These are phyloP conservation scores for Maudiozyma pseudohumilis DNA, from an alignment of 805 yeast species.

Conservation along the genomic window DNA sequence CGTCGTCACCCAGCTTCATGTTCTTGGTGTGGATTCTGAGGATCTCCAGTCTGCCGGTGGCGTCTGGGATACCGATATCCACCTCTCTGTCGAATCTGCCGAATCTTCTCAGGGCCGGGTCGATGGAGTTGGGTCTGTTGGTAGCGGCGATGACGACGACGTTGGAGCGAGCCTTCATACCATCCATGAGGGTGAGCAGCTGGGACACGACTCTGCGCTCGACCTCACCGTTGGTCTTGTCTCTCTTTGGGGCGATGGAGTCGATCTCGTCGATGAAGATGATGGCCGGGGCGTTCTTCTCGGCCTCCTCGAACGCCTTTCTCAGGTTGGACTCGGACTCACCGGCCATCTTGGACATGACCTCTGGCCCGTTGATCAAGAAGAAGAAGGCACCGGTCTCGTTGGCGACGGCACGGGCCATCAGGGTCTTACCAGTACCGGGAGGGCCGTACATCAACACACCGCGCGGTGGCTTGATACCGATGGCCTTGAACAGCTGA, in stretches of 20 bases:
- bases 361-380: constrained; percentile 97
- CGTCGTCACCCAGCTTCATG: constrained; percentile 93
- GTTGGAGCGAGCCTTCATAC: constrained; percentile 99
- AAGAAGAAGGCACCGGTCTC: constrained; percentile 99
- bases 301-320: constrained; percentile 98
- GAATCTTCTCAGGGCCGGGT: constrained; percentile 75
- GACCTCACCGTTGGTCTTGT: constrained; percentile 98
- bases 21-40: constrained; percentile 96
- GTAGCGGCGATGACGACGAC: constrained; percentile 98
- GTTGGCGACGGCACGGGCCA: constrained; percentile 99
- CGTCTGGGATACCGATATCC: constrained; percentile 94
- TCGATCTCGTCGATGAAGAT: constrained; percentile 98
- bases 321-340: constrained; percentile 95
- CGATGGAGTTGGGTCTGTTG: constrained; percentile 64
- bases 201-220: constrained; percentile 99
- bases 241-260: constrained; percentile 99
- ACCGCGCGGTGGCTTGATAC: constrained; percentile 98
- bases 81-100: constrained; percentile 88
- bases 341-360: constrained; percentile 99
- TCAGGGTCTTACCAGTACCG: constrained; percentile 98
- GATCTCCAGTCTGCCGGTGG: constrained; percentile 95
- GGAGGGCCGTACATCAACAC: constrained; percentile 98
- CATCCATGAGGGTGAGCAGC: constrained; percentile 95
- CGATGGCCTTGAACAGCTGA: constrained; percentile 92
- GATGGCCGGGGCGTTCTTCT: constrained; percentile 95